These are phyloP conservation scores for Nannizziopsis barbatae DNA, from an alignment of 2,329 filamentous ascomycete species.

Conservation along the genomic window DNA sequence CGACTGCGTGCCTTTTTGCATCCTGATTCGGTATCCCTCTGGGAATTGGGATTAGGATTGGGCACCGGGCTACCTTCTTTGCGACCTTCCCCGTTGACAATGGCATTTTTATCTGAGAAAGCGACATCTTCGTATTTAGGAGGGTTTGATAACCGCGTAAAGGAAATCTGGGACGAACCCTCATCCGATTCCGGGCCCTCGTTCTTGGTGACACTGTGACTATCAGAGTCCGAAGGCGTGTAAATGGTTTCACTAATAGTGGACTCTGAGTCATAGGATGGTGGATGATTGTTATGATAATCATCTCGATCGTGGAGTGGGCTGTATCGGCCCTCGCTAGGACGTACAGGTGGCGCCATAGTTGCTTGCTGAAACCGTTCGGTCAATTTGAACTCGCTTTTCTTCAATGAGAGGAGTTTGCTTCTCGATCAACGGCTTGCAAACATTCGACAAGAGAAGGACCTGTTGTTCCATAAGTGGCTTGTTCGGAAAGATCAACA, in stretches of 20 bases:
- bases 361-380: neutral
- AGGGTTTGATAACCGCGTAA: too few relatives aligned
- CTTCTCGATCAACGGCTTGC: too few relatives aligned
- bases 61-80: neutral
- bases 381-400: too few relatives aligned
- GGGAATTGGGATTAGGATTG: neutral
- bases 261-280: neutral
- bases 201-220: neutral
- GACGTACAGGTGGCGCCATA: neutral
- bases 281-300: too few relatives aligned
- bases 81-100: neutral
- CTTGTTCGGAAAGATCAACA: neutral
- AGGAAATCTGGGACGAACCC: too few relatives aligned
- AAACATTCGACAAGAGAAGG: too few relatives aligned
- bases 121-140: too few relatives aligned
- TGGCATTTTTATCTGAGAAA: neutral
- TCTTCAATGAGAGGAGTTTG: too few relatives aligned
- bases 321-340: neutral
- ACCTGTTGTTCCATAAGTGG: neutral
- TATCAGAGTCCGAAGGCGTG: slow-evolving; percentile 6
- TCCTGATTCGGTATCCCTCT: neutral
- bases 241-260: neutral
- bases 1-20: neutral
- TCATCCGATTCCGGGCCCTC: neutral
- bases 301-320: neutral